phyloP scores from a whole-genome alignment of 768 basidiomycete species.

The Tubosaeta sp. region DNA sequence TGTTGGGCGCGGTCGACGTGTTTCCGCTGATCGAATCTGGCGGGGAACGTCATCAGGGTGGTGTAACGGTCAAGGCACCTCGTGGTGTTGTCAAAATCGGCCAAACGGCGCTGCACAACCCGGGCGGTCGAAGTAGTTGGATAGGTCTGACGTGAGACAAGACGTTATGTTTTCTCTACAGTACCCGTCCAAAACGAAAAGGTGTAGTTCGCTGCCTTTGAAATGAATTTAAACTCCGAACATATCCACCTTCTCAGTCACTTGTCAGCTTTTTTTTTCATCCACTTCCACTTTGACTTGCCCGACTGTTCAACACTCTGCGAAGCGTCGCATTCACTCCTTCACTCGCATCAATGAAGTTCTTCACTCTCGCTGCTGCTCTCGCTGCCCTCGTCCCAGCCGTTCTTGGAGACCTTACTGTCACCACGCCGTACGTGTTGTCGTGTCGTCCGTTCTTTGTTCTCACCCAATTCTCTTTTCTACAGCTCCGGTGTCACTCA shows the following conservation, averaged over 20 bases:
- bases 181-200: background rate
- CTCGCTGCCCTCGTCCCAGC: slow-evolving; percentile 31
- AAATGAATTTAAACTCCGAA: slow-evolving; percentile 29
- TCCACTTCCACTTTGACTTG: no score
- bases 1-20: slow-evolving; percentile 62
- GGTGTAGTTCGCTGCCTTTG: slow-evolving; percentile 3
- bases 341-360: slow-evolving; percentile 33
- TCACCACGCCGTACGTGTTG: slow-evolving; percentile 64
- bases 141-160: slow-evolving; percentile 57
- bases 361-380: slow-evolving; percentile 26
- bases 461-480: background rate
- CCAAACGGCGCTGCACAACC: slow-evolving; percentile 90
- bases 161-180: no score
- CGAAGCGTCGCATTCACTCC: slow-evolving; percentile 17
- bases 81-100: slow-evolving; percentile 80
- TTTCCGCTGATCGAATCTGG: slow-evolving; percentile 21
- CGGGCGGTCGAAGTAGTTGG: slow-evolving; percentile 87
- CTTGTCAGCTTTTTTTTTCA: slow-evolving; percentile 1
- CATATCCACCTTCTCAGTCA: background rate
- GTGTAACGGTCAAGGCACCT: slow-evolving; percentile 17
- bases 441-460: background rate
- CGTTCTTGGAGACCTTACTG: slow-evolving; percentile 40
- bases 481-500: slow-evolving; percentile 37
- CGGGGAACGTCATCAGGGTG: slow-evolving; percentile 9
- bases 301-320: background rate